Base-by-base conservation (phyloP, 306 rosid genomes). In the Albizia julibrissin region DNA sequence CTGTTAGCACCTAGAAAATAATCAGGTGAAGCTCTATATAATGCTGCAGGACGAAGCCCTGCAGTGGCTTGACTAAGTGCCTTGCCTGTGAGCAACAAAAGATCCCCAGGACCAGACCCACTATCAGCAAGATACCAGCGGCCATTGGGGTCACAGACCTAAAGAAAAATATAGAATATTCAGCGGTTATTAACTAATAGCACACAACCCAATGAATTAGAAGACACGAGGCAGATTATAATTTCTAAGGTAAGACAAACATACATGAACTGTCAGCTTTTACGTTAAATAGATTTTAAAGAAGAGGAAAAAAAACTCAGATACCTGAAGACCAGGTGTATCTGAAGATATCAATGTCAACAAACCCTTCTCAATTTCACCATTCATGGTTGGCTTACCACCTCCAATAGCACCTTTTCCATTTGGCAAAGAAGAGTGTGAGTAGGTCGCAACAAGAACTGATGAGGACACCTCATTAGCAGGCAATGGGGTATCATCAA, bases 111-210 rank as follows among this genome's bases (percentile, higher is more conserved):
- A 76, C 92, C 88, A 69, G 85, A 89, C 64, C 91, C 88, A 76
- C 83, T 70, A 84, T 95, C 99, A 69, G 98, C 98, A 84, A 89
- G 83, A 86, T 92, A 93, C 99, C 99, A 95, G 75, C 93, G 96
- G 80, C 99, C 98, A 68, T 86, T 93, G 68, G 96, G 94, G 79
- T 95, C 99, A 90, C 96, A 90, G 64, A 93, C 93, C 99, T 95
- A 79, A 43, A 76, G 76, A 86, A 82, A 84, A 82, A 73, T 81
- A 84, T 73, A 75, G 80, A 74, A n/a, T 40, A 49, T 37, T 75
- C 31, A 16, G 26, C 50, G 15, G 76, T 71, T 22, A 42, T n/a
- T 61, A 75, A 79, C 21, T 40, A 44, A 54, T 24, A 68, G 61
- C 50, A 67, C 65, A 61, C 15, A 2, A 33, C 34, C 14, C 42